phyloP scores from a whole-genome alignment of 208 protist species.

The Angomonas deanei region DNA sequence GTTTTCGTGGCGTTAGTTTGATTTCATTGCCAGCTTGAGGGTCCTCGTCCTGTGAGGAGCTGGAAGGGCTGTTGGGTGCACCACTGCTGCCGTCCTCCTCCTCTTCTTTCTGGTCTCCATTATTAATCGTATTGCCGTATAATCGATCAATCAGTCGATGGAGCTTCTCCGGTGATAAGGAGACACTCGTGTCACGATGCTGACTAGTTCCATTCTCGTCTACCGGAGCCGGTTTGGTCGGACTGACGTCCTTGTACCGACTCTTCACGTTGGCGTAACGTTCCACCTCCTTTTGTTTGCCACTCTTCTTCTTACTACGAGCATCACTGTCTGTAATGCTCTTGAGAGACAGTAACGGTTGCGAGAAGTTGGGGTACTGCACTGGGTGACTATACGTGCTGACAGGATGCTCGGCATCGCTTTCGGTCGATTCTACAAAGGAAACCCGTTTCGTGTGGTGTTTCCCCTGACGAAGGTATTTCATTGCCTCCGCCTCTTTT shows the following conservation, averaged over 20 bases:
- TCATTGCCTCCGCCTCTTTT: neutral
- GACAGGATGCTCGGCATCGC: too few species aligned
- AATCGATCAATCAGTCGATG: neutral
- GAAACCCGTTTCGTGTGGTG: neutral
- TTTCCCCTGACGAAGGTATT: neutral
- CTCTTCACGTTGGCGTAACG: neutral
- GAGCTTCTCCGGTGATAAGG: neutral
- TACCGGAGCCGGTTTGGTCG: neutral
- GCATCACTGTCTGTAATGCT: too few species aligned
- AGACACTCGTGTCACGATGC: neutral
- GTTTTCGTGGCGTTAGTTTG: neutral
- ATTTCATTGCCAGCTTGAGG: neutral
- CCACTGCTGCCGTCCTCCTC: neutral
- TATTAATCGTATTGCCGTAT: neutral
- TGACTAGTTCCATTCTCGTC: neutral
- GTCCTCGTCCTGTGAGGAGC: neutral
- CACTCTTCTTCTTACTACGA: too few species aligned
- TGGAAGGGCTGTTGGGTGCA: neutral
- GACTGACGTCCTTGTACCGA: neutral
- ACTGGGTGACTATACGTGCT: too few species aligned
- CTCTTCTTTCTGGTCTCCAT: neutral
- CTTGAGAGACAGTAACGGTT: constrained; percentile 1
- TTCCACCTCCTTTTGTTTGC: too few species aligned
- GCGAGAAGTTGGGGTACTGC: too few species aligned
- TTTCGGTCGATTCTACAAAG: neutral